These are phyloP conservation scores for Thelephora ganbajun DNA, from an alignment of 768 basidiomycete genomes.

Conservation along the genomic window DNA sequence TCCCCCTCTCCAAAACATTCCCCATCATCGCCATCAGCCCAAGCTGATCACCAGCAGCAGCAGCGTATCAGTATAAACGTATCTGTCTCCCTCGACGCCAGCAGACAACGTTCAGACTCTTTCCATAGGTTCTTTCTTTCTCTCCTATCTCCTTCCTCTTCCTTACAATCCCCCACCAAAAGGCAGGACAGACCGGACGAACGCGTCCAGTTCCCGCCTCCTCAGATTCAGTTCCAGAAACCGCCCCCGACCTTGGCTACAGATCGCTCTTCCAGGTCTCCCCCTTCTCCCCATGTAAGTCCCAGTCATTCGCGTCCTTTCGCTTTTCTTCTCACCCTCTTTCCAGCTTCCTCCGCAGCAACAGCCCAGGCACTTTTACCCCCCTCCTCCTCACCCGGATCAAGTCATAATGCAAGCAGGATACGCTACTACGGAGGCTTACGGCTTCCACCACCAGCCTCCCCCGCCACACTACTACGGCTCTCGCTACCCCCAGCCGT, in stretches of 20 bases:
- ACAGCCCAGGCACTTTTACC: slow-evolving; percentile 5
- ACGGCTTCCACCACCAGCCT: slow-evolving; percentile 7
- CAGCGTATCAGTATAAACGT: slow-evolving; percentile 5
- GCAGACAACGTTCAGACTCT: not conserved
- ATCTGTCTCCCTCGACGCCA: not conserved
- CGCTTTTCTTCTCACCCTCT: slow-evolving; percentile 24
- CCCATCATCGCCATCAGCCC: slow-evolving; percentile 5
- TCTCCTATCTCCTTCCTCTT: slow-evolving; percentile 10
- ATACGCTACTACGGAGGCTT: not conserved
- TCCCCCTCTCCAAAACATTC: slow-evolving; percentile 5
- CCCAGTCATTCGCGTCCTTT: slow-evolving; percentile 19
- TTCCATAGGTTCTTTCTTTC: slow-evolving; percentile 14
- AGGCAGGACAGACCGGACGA: no score
- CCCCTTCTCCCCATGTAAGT: slow-evolving; percentile 35
- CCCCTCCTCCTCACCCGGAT: slow-evolving; percentile 2
- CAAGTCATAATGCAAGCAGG: slow-evolving; percentile 5
- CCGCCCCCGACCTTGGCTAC: slow-evolving; percentile 50
- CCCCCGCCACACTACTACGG: slow-evolving; percentile 14
- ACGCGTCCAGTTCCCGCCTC: slow-evolving; percentile 26
- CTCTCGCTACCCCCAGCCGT: slow-evolving; percentile 8
- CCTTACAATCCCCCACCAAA: slow-evolving; percentile 2
- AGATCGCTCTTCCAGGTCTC: slow-evolving; percentile 46
- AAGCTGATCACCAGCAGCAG: not conserved
- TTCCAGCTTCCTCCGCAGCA: not conserved
- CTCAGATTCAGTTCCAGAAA: slow-evolving; percentile 38